Evolutionary conservation across 1,284 basidiomycete genomes (phyloP).

Genomic region (Ganoderma leucocontextum): DNA sequence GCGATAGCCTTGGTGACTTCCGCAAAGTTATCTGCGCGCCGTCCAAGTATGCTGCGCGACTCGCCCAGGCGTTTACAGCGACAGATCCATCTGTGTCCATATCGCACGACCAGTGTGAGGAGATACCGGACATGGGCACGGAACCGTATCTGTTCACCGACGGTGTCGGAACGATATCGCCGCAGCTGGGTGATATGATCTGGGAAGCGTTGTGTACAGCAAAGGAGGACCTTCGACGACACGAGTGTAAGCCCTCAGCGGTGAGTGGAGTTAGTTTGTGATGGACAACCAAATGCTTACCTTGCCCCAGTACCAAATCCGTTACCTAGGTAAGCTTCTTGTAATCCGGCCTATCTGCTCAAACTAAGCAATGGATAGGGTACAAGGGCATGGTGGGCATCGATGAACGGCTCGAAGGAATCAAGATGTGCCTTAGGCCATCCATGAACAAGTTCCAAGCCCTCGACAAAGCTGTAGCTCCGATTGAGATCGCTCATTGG

Average conservation of each 20-base stretch:
- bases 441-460: conserved; percentile 81
- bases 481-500: conserved; percentile 75
- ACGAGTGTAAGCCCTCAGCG: conserved; percentile 60
- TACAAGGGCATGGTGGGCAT: conserved; percentile 79
- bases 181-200: conserved; percentile 61
- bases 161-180: conserved; percentile 80
- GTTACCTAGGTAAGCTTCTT: conserved; percentile 62
- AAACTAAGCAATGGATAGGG: conserved; percentile 21
- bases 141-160: conserved; percentile 69
- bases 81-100: conserved; percentile 77
- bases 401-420: conserved; percentile 60
- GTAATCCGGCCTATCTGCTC: neutral
- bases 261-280: conserved; percentile 48
- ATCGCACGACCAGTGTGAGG: conserved; percentile 62
- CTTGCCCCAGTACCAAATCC: conserved; percentile 68
- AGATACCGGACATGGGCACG: conserved; percentile 59
- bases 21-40: conserved; percentile 62
- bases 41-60: conserved; percentile 81
- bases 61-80: conserved; percentile 85
- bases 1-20: conserved; percentile 72
- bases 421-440: conserved; percentile 68
- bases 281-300: conserved; percentile 14
- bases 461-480: conserved; percentile 51
- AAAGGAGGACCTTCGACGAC: conserved; percentile 45
- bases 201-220: conserved; percentile 60